Evolutionary conservation across 495 filamentous ascomycete species (phyloP).

Genomic region (Aspergillus wentii): DNA sequence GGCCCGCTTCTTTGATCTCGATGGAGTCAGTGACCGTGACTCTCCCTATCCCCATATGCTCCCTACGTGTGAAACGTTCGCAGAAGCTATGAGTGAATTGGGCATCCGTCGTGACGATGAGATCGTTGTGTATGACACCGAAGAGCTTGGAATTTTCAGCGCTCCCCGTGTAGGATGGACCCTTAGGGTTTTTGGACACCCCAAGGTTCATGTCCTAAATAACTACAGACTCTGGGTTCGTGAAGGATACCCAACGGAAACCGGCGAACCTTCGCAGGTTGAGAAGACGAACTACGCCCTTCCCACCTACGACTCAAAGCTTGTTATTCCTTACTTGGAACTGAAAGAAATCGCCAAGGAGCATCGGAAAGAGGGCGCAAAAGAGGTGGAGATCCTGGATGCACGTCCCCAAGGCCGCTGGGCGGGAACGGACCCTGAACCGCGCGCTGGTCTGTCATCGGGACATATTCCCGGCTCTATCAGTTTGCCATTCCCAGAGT

Average conservation of each 20-base stretch:
- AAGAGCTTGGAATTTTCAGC: conserved; percentile 86
- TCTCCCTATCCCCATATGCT: conserved; percentile 98
- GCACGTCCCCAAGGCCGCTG: conserved; percentile 77
- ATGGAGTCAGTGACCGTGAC: conserved; percentile 78
- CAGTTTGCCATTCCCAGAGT: conserved; percentile 71
- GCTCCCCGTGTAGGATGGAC: conserved; percentile 94
- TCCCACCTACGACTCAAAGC: conserved; percentile 47
- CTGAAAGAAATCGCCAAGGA: conserved; percentile 72
- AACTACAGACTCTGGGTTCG: conserved; percentile 91
- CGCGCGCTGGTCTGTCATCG: conserved; percentile 77
- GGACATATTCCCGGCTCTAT: conserved; percentile 90
- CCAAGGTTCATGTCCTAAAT: conserved; percentile 84
- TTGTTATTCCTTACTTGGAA: conserved; percentile 70
- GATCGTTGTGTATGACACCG: conserved; percentile 87
- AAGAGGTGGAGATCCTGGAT: conserved; percentile 85
- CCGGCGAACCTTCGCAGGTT: conserved; percentile 61
- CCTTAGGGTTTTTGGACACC: conserved; percentile 81
- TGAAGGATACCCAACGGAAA: conserved; percentile 73
- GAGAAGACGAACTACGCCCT: conserved; percentile 51
- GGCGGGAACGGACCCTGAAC: conserved; percentile 79
- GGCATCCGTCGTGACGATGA: conserved; percentile 83
- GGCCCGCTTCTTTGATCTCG: conserved; percentile 95
- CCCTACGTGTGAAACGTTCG: conserved; percentile 72
- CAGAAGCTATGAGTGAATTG: conserved; percentile 78
- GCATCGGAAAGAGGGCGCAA: conserved; percentile 69